Evolutionary conservation across 2,329 filamentous ascomycete genomes (phyloP), one percentile per base, ranked within the genome.

Genomic region (Diplodia intermedia): DNA sequence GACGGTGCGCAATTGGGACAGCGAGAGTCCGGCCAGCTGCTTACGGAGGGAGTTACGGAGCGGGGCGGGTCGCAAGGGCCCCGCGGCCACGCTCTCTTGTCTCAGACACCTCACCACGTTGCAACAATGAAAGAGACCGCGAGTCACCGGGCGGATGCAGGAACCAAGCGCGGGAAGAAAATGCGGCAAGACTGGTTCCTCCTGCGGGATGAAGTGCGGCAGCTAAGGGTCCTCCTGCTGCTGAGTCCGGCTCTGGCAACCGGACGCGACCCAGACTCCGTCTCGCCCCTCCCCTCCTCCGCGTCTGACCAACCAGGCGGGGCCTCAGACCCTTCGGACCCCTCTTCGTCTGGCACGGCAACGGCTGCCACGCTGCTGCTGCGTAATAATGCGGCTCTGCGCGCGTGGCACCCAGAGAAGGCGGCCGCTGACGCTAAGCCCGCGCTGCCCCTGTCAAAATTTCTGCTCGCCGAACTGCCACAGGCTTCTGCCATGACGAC

Each of bases 331-430:
- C 36, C 7, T 3, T 38, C 11, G 4, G 14, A 18, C 43, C 43
- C 26, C 43, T 55, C 53, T n/a, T 43, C 20, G n/a, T 20, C 33
- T 38, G 54, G 33, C 18, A 38, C 18, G 54, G 54, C 54, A 57
- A 61, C 26, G 57, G 36, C 23, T 33, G 57, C 40, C 49, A n/a
- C 40, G 57, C 43, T 47, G 43, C 43, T 63, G 60, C 31, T 36
- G 20, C 40, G 38, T 61, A 47, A 61, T 61, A 47, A 61, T 61
- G 38, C 57, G 57, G 55, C 55, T 60, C 55, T 60, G 55, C 55
- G 11, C 36, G 52, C 52, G 31, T 15, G 36, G 38, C 6, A 31
- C 55, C 55, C 36, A 23, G 36, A 7, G 20, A 14, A 7, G 55
- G 8, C 36, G 38, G 55, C 36, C 5, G 36, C 55, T 43, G 55